Base-by-base conservation (phyloP, 805 yeast species). In the Yamadazyma sp. region DNA sequence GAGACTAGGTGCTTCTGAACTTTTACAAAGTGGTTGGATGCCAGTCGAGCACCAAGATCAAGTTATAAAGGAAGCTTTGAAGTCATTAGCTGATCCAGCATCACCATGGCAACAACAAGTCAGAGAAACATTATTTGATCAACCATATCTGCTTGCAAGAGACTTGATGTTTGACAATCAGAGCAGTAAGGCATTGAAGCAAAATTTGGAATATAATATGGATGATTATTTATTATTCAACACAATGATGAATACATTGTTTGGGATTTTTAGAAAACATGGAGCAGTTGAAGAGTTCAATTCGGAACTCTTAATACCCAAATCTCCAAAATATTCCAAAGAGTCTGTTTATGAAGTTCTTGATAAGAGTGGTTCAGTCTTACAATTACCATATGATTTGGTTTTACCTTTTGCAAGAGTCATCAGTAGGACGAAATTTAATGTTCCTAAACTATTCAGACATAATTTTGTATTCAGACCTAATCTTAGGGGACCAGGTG, bases 51-150 rank as follows among this genome's bases (percentile, higher is more conserved):
- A 87, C 44, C 94, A 88, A 49, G 97, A 93, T 52, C 86, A 85
- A 51, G 75, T 87, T 8, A 84, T 93, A 40, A 83, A 86, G 51
- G 95, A 88, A 50, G 96, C 96, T 0, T 65, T 93, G 44, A 78
- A 80, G 45, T 85, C 88, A 19, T 60, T 93, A 39, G 83, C 95
- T 0, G 89, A 88, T 55, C 91, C 96, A 0, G 79, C 93, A 0
- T 86, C 96, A 0, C 89, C 95, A 1, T 88, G 96, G 94, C 93
- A 89, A 45, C 86, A 80, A 44, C 95, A 88, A 55, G 96, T 93
- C 0, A 74, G 96, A 51, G 84, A 82, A 35, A 83, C 93, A 0
- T 62, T 93, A 23, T 93, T 93, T 56, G 71, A 84, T 11, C 94
- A 86, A 48, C 88, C 96, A 0, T 82, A 87, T 49, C 81, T 82